These are phyloP conservation scores for Diddensiella santjacobensis DNA, from an alignment of 805 yeast genomes.

Conservation along the genomic window DNA sequence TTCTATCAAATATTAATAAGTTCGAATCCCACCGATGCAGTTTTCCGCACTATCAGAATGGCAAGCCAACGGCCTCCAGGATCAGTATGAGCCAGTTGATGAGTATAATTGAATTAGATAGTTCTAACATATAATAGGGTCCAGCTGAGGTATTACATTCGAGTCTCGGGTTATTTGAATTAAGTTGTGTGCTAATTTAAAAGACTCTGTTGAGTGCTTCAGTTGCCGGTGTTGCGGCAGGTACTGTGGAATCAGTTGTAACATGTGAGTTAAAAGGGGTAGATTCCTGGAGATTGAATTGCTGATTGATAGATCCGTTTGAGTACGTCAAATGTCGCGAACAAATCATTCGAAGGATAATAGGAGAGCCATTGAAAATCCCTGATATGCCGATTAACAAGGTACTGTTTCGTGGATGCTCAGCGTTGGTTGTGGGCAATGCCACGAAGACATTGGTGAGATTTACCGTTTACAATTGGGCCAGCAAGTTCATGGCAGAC, in stretches of 20 bases:
- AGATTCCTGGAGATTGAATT: conserved; percentile 4
- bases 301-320: conserved; percentile 37
- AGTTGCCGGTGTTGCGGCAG: conserved; percentile 38
- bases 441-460: conserved; percentile 70
- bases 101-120: not conserved
- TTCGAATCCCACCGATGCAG: not conserved
- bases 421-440: conserved; percentile 72
- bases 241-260: conserved; percentile 34
- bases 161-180: too few species aligned
- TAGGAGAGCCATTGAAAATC: not conserved
- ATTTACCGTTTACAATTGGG: conserved; percentile 69
- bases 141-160: not conserved
- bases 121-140: not conserved
- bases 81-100: not conserved
- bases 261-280: conserved; percentile 32
- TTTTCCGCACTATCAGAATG: not conserved
- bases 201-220: conserved; percentile 33
- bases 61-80: not conserved
- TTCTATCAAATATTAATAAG: not conserved
- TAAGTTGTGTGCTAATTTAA: too few species aligned
- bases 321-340: conserved; percentile 38
- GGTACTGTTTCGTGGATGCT: conserved; percentile 54
- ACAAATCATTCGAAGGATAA: conserved; percentile 31
- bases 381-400: conserved; percentile 12
- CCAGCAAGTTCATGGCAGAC: conserved; percentile 62